A percentile compares a stretch with the other conserved stretches of the same genome.
These are phyloP conservation scores for Erodium maritimum DNA, from an alignment of 345 rosid species.

Conservation along the genomic window DNA sequence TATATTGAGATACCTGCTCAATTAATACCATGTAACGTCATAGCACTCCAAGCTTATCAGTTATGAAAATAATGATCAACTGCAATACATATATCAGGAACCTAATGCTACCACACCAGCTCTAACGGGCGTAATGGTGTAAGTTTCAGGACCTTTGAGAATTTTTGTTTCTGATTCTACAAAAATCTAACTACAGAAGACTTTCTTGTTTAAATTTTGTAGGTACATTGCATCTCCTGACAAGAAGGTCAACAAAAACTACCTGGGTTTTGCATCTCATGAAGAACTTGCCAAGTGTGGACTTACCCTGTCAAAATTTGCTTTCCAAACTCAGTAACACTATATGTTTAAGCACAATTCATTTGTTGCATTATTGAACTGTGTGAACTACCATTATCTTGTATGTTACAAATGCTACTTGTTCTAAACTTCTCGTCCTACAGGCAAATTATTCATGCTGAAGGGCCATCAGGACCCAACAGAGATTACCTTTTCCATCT, in stretches of 20 bases:
- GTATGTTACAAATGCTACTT: too few species aligned
- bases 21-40: too few species aligned
- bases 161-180: not conserved
- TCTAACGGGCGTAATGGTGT: slow-evolving; percentile 73
- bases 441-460: slow-evolving; percentile 61
- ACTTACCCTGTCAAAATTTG: too few species aligned
- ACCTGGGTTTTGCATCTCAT: slow-evolving; percentile 71
- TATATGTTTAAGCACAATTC: too few species aligned
- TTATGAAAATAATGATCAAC: too few species aligned
- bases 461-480: slow-evolving; percentile 96
- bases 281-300: slow-evolving; percentile 68
- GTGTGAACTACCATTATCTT: too few species aligned
- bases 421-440: not conserved
- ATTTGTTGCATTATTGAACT: too few species aligned
- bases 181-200: slow-evolving; percentile 3
- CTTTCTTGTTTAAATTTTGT: slow-evolving; percentile 8
- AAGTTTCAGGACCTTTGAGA: slow-evolving; percentile 19
- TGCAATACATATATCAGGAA: slow-evolving; percentile 34
- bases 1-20: not conserved
- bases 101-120: slow-evolving; percentile 49
- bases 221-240: slow-evolving; percentile 80
- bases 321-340: too few species aligned
- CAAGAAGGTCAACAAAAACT: slow-evolving; percentile 56
- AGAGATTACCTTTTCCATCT: slow-evolving; percentile 78
- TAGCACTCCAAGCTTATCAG: too few species aligned